Conservation (phyloP, 2,329 filamentous ascomycete species). For the Clathrospora elynae region DNA sequence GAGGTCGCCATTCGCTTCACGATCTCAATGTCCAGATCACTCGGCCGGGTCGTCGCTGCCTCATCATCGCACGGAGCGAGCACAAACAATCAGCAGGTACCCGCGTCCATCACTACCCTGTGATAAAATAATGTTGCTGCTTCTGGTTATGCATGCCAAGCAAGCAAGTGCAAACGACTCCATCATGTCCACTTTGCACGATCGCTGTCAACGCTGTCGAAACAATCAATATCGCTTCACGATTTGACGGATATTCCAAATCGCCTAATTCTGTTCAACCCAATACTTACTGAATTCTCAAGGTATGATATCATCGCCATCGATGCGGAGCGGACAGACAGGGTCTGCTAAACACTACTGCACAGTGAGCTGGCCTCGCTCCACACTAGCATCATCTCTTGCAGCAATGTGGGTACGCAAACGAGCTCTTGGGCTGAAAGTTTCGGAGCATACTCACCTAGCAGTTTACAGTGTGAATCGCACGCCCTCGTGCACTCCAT, state of each 20-base stretch:
- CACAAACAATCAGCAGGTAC: constrained; percentile 24
- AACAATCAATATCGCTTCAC: constrained; percentile 8
- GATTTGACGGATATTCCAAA: constrained; percentile 1
- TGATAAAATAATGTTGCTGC: constrained; percentile 16
- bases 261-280: constrained; percentile 1
- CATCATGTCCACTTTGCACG: constrained; percentile 8
- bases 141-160: constrained; percentile 20
- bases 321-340: constrained; percentile 5
- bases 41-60: not conserved
- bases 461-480: constrained; percentile 5
- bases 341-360: constrained; percentile 15
- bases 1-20: constrained; percentile 9
- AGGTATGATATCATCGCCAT: constrained; percentile 10
- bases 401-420: constrained; percentile 14
- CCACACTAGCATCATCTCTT: constrained; percentile 16
- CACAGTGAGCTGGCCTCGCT: constrained; percentile 19
- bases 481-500: constrained; percentile 8
- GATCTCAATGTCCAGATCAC: too few species aligned
- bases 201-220: constrained; percentile 1
- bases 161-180: constrained; percentile 16
- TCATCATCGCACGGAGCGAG: not conserved
- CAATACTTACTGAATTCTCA: not conserved
- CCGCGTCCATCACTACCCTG: constrained; percentile 21
- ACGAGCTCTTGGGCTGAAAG: constrained; percentile 7
- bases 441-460: constrained; percentile 9